These are phyloP conservation scores for Coemansia sp. DNA, from an alignment of 192 early-diverging fungal genomes.

Conservation along the genomic window DNA sequence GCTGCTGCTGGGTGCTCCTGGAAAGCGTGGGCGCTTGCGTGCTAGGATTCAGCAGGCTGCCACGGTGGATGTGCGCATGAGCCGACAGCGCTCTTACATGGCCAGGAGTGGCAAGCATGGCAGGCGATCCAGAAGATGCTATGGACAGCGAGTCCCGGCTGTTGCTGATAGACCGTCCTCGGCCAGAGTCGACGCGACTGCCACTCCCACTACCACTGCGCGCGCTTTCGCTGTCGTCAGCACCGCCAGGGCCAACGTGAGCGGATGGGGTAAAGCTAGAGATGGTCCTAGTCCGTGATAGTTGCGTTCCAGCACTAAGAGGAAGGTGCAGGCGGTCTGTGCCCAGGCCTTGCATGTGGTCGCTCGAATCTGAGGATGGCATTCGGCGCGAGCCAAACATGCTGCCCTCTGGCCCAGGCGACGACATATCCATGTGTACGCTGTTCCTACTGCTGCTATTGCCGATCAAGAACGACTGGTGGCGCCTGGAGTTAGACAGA, in stretches of 20 bases:
- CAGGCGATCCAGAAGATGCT: background rate
- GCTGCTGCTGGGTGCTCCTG: background rate
- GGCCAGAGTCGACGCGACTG: background rate
- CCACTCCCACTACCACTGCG: background rate
- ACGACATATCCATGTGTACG: background rate
- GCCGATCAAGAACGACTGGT: background rate
- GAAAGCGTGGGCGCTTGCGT: background rate
- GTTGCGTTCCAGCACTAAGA: background rate
- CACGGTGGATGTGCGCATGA: conserved; percentile 22
- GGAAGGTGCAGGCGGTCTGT: background rate
- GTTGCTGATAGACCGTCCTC: conserved; percentile 6
- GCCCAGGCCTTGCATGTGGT: background rate
- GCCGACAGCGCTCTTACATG: conserved; percentile 4
- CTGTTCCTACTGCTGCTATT: conserved; percentile 9
- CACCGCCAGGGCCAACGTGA: background rate
- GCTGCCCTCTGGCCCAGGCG: background rate
- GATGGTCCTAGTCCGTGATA: conserved; percentile 12
- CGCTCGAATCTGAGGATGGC: background rate
- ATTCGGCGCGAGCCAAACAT: conserved; percentile 3
- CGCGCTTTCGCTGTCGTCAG: background rate
- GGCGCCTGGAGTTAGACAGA: background rate
- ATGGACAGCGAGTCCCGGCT: conserved; percentile 6
- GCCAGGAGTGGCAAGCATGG: background rate
- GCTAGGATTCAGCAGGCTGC: conserved; percentile 41
- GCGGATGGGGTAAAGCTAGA: background rate